A percentile compares a stretch with the other conserved stretches of the same genome.
Evolutionary conservation across 805 yeast genomes (phyloP).

Genomic region (Lachancea meyersii): DNA sequence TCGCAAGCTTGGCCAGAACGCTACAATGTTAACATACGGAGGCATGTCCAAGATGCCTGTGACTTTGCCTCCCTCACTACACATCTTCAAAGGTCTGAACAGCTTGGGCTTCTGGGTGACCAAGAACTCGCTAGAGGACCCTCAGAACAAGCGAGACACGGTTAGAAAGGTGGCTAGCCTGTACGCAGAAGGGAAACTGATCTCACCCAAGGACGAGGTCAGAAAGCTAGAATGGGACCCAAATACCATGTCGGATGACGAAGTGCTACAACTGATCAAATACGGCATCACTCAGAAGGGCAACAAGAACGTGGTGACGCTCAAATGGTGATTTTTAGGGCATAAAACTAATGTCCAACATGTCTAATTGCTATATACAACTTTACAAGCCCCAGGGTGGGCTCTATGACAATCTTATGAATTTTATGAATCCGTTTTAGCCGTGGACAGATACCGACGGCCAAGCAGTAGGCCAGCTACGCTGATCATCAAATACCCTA

Average conservation of each 20-base stretch:
- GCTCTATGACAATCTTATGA: conserved; percentile 5
- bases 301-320: conserved; percentile 26
- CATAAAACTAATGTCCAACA: too few relatives aligned
- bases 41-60: conserved; percentile 98
- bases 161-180: conserved; percentile 49
- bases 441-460: conserved; percentile 10
- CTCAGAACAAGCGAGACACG: conserved; percentile 52
- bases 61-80: conserved; percentile 78
- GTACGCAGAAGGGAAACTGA: conserved; percentile 53
- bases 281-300: conserved; percentile 38
- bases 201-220: conserved; percentile 42
- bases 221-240: conserved; percentile 33
- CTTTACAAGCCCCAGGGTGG: neutral
- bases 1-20: conserved; percentile 69
- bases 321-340: conserved; percentile 29
- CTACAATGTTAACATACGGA: conserved; percentile 84
- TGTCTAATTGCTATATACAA: neutral
- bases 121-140: conserved; percentile 51
- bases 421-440: neutral
- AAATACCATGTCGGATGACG: conserved; percentile 31
- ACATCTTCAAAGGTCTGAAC: conserved; percentile 82
- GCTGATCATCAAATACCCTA: conserved; percentile 26
- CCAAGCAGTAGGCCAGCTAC: conserved; percentile 21
- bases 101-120: conserved; percentile 94
- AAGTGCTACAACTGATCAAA: conserved; percentile 39